A percentile compares a stretch with the other conserved stretches of the same genome.
phyloP scores from a whole-genome alignment of 805 yeast species.

The Blastobotrys mokoenaii region DNA sequence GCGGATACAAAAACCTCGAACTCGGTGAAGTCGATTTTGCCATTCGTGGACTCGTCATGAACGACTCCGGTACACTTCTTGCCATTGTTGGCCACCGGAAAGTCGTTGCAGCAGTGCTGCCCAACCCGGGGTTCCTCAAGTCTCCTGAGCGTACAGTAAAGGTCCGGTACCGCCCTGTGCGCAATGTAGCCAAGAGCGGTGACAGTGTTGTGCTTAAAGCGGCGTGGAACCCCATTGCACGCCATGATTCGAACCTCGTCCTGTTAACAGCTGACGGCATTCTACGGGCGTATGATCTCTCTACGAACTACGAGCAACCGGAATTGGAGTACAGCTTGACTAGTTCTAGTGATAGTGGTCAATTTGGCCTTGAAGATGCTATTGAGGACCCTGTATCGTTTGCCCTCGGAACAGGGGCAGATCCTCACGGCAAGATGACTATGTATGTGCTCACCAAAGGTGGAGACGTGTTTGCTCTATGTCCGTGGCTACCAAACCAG shows the following conservation, averaged over 20 bases:
- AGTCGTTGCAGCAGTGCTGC: slow-evolving; percentile 29
- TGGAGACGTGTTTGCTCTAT: slow-evolving; percentile 51
- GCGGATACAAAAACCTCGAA: slow-evolving; percentile 16
- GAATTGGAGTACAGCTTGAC: slow-evolving; percentile 8
- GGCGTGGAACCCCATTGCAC: slow-evolving; percentile 39
- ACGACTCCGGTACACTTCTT: slow-evolving; percentile 35
- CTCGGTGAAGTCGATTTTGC: slow-evolving; percentile 22
- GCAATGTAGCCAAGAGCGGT: neutral
- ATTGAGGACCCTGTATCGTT: slow-evolving; percentile 31
- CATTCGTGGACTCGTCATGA: slow-evolving; percentile 31
- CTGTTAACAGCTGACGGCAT: slow-evolving; percentile 30
- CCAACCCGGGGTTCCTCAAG: slow-evolving; percentile 17
- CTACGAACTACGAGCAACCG: slow-evolving; percentile 23
- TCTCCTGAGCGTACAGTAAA: slow-evolving; percentile 12
- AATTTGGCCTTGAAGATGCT: slow-evolving; percentile 6
- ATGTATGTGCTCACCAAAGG: slow-evolving; percentile 45
- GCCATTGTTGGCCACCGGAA: slow-evolving; percentile 33
- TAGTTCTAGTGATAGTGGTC: neutral
- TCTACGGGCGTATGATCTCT: slow-evolving; percentile 33
- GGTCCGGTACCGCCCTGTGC: slow-evolving; percentile 20
- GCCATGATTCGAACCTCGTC: slow-evolving; percentile 37
- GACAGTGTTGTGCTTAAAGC: slow-evolving; percentile 31
- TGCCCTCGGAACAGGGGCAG: slow-evolving; percentile 36
- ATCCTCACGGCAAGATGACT: slow-evolving; percentile 38
- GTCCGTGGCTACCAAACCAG: slow-evolving; percentile 53